Evolutionary conservation across 805 yeast genomes (phyloP), one percentile per base, ranked within the genome.

Genomic region (Cyberlindnera subsufficiens): DNA sequence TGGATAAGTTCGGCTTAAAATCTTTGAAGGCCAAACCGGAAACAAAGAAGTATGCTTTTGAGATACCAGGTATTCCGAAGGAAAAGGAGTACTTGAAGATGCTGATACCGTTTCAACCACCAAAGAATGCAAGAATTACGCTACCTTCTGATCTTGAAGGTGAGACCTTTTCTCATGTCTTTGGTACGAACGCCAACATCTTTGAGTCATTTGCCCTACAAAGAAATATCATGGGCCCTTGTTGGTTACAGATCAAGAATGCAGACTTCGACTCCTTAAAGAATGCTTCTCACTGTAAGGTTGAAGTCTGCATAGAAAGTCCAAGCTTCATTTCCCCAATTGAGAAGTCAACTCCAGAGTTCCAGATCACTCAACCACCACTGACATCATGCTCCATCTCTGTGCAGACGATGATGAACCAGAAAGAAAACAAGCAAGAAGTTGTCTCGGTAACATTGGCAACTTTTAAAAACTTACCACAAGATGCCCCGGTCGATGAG

Each of bases 151-250:
- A 80, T 44, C 60, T 84, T 30, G 77, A 76, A 49, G 95, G 96
- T 47, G 80, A 77, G 37, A 85, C 95, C 0, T 89, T 86, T 58
- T 66, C 72, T 9, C 83, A 77, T 44, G 86, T 88, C 3, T 88
- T 89, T 66, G 98, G 98, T 39, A 71, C 86, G 3, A 77, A 71
- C 45, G 63, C 93, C 3, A 73, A 74, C 42, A 68, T 86, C 19
- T 89, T 93, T 60, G 99, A 93, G 67, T 73, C 86, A 11, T 88
- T 93, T 63, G 93, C 88, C 10, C 55, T 90, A 20, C 87, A 82
- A 60, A 73, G 86, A 53, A 81, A 83, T 52, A 73, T 93, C 36
- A 90, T 88, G 96, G 99, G 99, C 9, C 99, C 99, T 3, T 89
- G 98, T 61, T 93, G 99, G 99, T 68, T 93, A 40, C 84, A 84